Evolutionary conservation across 495 filamentous ascomycete genomes (phyloP).

Genomic region (Hypoxylon cercidicola): DNA sequence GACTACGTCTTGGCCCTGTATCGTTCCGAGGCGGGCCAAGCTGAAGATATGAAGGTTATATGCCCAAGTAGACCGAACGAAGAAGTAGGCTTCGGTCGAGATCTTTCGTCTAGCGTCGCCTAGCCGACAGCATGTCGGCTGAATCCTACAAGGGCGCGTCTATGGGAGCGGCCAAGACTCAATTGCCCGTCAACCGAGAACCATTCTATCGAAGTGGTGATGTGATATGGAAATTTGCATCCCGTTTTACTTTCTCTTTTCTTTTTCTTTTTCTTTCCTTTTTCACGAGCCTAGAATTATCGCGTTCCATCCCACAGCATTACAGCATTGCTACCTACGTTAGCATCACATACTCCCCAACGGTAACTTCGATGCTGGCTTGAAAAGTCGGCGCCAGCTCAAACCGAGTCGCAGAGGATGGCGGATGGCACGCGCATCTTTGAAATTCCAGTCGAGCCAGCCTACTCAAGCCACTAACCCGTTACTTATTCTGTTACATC

Average conservation of each 20-base stretch:
- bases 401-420: slow-evolving; percentile 20
- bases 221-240: slow-evolving; percentile 10
- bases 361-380: background rate
- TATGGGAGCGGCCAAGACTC: slow-evolving; percentile 28
- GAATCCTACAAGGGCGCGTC: slow-evolving; percentile 26
- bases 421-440: slow-evolving; percentile 13
- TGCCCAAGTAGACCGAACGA: slow-evolving; percentile 27
- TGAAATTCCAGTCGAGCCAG: slow-evolving; percentile 7
- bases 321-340: background rate
- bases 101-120: slow-evolving; percentile 37
- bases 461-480: background rate
- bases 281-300: slow-evolving; percentile 1
- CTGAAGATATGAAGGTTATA: slow-evolving; percentile 37
- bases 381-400: slow-evolving; percentile 23
- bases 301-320: slow-evolving; percentile 1
- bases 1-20: slow-evolving; percentile 23
- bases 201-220: slow-evolving; percentile 10
- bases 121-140: slow-evolving; percentile 30
- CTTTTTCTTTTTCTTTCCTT: slow-evolving; percentile 1
- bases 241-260: background rate
- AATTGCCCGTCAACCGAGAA: slow-evolving; percentile 31
- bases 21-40: slow-evolving; percentile 35
- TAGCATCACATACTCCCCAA: too few species aligned
- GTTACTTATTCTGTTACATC: slow-evolving; percentile 33
- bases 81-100: slow-evolving; percentile 39